A percentile compares a stretch with the other conserved stretches of the same genome.
These are phyloP conservation scores for Cordyceps tenuipes DNA, from an alignment of 2,329 filamentous ascomycete genomes.

Conservation along the genomic window DNA sequence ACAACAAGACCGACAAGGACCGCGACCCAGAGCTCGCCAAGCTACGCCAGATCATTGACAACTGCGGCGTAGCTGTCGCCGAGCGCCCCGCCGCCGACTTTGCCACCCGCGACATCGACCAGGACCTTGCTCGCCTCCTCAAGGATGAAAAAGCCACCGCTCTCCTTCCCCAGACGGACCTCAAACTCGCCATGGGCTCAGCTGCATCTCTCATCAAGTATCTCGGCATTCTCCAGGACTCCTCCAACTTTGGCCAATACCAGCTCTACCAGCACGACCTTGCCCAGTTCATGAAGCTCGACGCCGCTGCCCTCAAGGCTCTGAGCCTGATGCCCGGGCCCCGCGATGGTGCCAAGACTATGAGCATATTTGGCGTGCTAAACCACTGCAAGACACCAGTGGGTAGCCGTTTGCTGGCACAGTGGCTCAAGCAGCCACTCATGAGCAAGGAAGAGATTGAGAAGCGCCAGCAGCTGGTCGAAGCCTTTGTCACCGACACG, in stretches of 20 bases:
- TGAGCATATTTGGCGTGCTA: constrained; percentile 89
- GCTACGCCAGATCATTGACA: constrained; percentile 80
- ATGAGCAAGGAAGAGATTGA: constrained; percentile 89
- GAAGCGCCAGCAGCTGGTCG: constrained; percentile 84
- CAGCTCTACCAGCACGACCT: constrained; percentile 96
- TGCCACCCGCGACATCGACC: constrained; percentile 84
- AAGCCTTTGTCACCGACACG: constrained; percentile 88
- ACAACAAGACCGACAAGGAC: constrained; percentile 67
- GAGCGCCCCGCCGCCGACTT: constrained; percentile 74
- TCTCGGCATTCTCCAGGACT: constrained; percentile 78
- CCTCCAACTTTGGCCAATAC: constrained; percentile 94
- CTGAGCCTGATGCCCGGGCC: constrained; percentile 96
- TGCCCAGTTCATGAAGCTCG: constrained; percentile 96
- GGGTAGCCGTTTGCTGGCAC: constrained; percentile 79
- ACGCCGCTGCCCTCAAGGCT: constrained; percentile 86
- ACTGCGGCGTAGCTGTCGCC: constrained; percentile 81
- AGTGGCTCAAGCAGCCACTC: constrained; percentile 95
- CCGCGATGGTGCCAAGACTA: constrained; percentile 89
- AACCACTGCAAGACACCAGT: constrained; percentile 98
- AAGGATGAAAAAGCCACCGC: constrained; percentile 76
- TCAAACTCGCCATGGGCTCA: constrained; percentile 93
- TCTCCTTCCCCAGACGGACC: constrained; percentile 77
- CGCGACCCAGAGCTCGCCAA: constrained; percentile 87
- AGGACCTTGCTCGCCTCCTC: constrained; percentile 79
- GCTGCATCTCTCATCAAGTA: constrained; percentile 93